A percentile compares a stretch with the other conserved stretches of the same genome.
These are phyloP conservation scores for Jaltomata sinuosa DNA, from an alignment of 257 asterid genomes.

Conservation along the genomic window DNA sequence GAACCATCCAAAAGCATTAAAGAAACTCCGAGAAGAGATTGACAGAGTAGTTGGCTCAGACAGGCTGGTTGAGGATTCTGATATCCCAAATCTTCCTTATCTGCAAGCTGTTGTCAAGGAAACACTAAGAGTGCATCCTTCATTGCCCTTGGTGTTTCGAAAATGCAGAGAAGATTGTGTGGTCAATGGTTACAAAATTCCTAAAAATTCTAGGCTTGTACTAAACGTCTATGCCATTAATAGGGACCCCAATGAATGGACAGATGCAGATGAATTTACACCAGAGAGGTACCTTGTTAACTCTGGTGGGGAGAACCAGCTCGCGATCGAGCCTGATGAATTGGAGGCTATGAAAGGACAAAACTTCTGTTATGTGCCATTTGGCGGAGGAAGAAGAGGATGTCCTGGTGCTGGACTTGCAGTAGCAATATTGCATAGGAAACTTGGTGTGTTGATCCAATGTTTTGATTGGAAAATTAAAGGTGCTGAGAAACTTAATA, in stretches of 20 bases:
- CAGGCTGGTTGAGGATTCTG: slow-evolving; percentile 13
- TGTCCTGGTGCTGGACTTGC: slow-evolving; percentile 19
- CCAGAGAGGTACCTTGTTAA: slow-evolving; percentile 8
- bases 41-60: slow-evolving; percentile 3
- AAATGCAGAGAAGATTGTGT: slow-evolving; percentile 19
- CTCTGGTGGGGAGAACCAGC: not conserved
- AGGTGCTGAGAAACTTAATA: slow-evolving; percentile 8
- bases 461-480: slow-evolving; percentile 22
- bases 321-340: slow-evolving; percentile 6
- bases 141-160: slow-evolving; percentile 8
- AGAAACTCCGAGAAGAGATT: slow-evolving; percentile 17
- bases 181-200: slow-evolving; percentile 10
- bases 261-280: slow-evolving; percentile 4
- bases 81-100: slow-evolving; percentile 14
- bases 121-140: slow-evolving; percentile 15
- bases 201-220: slow-evolving; percentile 8
- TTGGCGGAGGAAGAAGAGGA: slow-evolving; percentile 24
- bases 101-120: slow-evolving; percentile 13
- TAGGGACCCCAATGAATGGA: slow-evolving; percentile 15
- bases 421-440: slow-evolving; percentile 8
- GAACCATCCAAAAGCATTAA: slow-evolving; percentile 11
- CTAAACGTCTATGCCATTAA: slow-evolving; percentile 13
- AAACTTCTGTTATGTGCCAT: slow-evolving; percentile 16
- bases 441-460: slow-evolving; percentile 14
- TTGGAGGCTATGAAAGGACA: slow-evolving; percentile 15